Conservation (phyloP, 2,329 filamentous ascomycete species). For the Pseudogymnoascus verrucosus region DNA sequence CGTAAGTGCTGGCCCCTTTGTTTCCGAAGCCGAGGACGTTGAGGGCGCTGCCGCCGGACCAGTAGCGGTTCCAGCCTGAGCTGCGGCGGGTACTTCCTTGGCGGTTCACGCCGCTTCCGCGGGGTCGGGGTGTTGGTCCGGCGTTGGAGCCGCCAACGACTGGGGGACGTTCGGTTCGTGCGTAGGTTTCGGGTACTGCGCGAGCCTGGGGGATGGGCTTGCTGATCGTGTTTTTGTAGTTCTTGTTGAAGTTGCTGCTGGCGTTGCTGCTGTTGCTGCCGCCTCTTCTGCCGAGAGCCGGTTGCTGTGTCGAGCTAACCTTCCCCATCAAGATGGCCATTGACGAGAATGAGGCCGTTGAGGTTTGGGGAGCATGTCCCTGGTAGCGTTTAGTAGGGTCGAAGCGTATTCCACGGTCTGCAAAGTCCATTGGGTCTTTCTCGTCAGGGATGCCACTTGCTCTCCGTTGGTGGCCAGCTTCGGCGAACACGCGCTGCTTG, state of each 20-base stretch:
- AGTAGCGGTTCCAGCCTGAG: constrained; percentile 71
- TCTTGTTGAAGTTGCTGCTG: constrained; percentile 52
- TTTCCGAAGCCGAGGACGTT: constrained; percentile 55
- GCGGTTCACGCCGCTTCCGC: constrained; percentile 13
- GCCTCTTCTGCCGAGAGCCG: constrained; percentile 39
- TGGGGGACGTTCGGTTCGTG: constrained; percentile 10
- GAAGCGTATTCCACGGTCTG: constrained; percentile 34
- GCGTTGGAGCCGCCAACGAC: constrained; percentile 29
- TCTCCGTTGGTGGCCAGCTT: constrained; percentile 38
- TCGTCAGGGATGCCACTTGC: constrained; percentile 45
- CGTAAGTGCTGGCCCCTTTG: constrained; percentile 32
- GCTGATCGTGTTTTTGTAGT: constrained; percentile 53
- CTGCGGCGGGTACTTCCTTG: constrained; percentile 44
- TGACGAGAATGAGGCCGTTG: constrained; percentile 52
- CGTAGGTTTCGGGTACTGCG: not conserved
- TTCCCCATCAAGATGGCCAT: constrained; percentile 61
- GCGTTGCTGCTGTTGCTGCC: constrained; percentile 50
- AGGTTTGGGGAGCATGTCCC: constrained; percentile 45
- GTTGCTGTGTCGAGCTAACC: constrained; percentile 35
- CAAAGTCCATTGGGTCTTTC: constrained; percentile 46
- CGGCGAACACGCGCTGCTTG: constrained; percentile 45
- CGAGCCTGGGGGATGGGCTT: constrained; percentile 47
- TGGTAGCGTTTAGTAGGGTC: constrained; percentile 32
- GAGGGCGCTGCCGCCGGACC: constrained; percentile 63
- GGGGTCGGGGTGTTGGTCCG: constrained; percentile 22